Percentiles rank a stretch among this genome's conserved stretches.
Evolutionary conservation across 495 filamentous ascomycete species (phyloP).

Genomic region (Penicillium cinerascens): DNA sequence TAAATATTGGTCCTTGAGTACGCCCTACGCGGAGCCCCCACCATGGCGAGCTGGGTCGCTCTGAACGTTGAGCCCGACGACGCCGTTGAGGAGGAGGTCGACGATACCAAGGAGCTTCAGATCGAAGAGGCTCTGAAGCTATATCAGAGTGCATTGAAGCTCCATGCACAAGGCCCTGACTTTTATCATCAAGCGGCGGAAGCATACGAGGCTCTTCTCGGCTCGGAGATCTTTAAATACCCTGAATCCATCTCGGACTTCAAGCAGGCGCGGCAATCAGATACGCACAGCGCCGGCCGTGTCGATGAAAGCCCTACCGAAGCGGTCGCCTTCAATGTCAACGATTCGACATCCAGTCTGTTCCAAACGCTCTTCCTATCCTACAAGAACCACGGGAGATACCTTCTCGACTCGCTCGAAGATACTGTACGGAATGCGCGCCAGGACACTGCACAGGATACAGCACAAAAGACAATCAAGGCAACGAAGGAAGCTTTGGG

Average conservation of each 20-base stretch:
- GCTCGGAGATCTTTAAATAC: slow-evolving; percentile 91
- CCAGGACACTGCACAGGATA: slow-evolving; percentile 36
- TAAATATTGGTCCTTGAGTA: not conserved
- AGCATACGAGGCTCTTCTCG: slow-evolving; percentile 81
- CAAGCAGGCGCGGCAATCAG: slow-evolving; percentile 59
- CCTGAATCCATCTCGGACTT: slow-evolving; percentile 80
- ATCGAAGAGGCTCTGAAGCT: slow-evolving; percentile 96
- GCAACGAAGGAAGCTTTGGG: slow-evolving; percentile 43
- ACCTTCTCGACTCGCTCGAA: slow-evolving; percentile 71
- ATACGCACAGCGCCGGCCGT: slow-evolving; percentile 48
- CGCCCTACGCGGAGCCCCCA: slow-evolving; percentile 17
- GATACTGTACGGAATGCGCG: slow-evolving; percentile 27
- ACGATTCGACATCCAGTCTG: slow-evolving; percentile 70
- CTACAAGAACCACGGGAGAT: slow-evolving; percentile 94
- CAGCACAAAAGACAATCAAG: slow-evolving; percentile 25
- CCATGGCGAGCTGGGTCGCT: slow-evolving; percentile 63
- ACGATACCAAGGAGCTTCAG: slow-evolving; percentile 92
- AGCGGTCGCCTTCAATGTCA: slow-evolving; percentile 37
- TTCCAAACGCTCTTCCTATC: slow-evolving; percentile 88
- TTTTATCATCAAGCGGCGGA: slow-evolving; percentile 72
- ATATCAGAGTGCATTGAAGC: slow-evolving; percentile 87
- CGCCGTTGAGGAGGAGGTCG: slow-evolving; percentile 82
- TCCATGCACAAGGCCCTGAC: slow-evolving; percentile 79
- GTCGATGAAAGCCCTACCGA: slow-evolving; percentile 43
- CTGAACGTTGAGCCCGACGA: slow-evolving; percentile 93